These are phyloP conservation scores for Clonostachys solani DNA, from an alignment of 2,329 filamentous ascomycete species.

Conservation along the genomic window DNA sequence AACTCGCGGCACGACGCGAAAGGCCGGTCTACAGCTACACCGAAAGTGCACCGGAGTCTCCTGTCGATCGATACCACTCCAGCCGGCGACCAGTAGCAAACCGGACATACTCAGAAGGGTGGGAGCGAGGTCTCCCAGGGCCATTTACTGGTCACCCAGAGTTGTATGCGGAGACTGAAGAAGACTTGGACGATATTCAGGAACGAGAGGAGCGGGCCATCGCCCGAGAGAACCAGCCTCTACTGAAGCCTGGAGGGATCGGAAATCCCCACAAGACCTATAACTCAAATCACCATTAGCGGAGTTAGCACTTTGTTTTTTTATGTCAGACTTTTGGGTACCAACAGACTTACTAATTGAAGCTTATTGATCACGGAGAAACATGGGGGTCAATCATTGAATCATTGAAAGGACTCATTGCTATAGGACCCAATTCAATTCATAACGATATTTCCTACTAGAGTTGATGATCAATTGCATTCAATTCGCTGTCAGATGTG, in stretches of 20 bases:
- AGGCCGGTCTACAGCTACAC: conserved; percentile 7
- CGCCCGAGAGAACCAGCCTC: conserved; percentile 42
- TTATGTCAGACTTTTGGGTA: too few relatives aligned
- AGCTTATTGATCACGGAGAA: too few relatives aligned
- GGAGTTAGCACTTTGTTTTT: too few relatives aligned
- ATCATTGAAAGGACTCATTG: too few relatives aligned
- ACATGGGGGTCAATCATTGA: too few relatives aligned
- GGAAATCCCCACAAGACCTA: conserved; percentile 38
- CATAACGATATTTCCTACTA: too few relatives aligned
- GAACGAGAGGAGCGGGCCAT: conserved; percentile 48
- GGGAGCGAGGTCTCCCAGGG: conserved; percentile 45
- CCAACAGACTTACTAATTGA: too few relatives aligned
- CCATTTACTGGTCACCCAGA: conserved; percentile 48
- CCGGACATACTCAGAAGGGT: conserved; percentile 43
- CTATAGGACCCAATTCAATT: too few relatives aligned
- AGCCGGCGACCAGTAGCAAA: conserved; percentile 29
- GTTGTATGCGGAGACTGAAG: conserved; percentile 44
- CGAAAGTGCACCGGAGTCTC: conserved; percentile 17
- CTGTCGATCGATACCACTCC: conserved; percentile 12
- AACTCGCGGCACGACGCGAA: conserved; percentile 42
- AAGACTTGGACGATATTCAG: conserved; percentile 43
- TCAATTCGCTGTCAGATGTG: too few relatives aligned
- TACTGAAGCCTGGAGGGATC: conserved; percentile 45
- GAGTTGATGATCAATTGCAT: too few relatives aligned
- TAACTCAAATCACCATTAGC: conserved; percentile 3